Conservation (phyloP, 2,329 filamentous ascomycete genomes). For the Hortaea werneckii region DNA sequence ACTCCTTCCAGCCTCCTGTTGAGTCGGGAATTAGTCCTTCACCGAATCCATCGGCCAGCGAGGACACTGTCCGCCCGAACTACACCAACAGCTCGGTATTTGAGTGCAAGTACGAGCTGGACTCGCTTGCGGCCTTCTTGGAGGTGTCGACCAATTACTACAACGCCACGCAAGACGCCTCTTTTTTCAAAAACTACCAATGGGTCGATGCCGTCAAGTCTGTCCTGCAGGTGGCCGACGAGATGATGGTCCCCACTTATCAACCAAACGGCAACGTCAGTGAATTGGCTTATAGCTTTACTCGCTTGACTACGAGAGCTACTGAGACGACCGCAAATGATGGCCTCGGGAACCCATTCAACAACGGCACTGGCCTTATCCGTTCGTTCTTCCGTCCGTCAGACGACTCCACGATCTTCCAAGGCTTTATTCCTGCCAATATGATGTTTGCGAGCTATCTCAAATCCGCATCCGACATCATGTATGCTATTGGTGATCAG, state of each 20-base stretch:
- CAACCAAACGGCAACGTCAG: constrained; percentile 34
- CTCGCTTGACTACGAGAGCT: constrained; percentile 33
- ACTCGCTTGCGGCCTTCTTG: constrained; percentile 42
- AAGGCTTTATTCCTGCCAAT: constrained; percentile 41
- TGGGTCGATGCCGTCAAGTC: constrained; percentile 38
- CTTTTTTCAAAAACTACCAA: constrained; percentile 39
- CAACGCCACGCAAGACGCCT: constrained; percentile 36
- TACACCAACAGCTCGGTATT: constrained; percentile 27
- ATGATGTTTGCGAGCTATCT: constrained; percentile 68
- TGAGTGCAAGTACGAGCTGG: constrained; percentile 35
- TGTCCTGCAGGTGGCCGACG: constrained; percentile 35
- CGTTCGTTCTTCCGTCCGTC: constrained; percentile 41
- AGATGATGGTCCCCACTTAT: constrained; percentile 41
- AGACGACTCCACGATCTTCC: constrained; percentile 41
- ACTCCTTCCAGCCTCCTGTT: constrained; percentile 42
- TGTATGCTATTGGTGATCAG: constrained; percentile 39
- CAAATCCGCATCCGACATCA: constrained; percentile 41
- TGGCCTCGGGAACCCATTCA: constrained; percentile 40
- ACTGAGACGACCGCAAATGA: constrained; percentile 45
- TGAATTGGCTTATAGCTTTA: constrained; percentile 37
- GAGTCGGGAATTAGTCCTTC: constrained; percentile 35
- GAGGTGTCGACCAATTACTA: constrained; percentile 42
- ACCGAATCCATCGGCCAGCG: constrained; percentile 28
- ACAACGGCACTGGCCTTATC: constrained; percentile 39
- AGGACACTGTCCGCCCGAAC: constrained; percentile 33